Conservation (phyloP, 2,329 filamentous ascomycete species). For the Helicocarpus griseus region DNA sequence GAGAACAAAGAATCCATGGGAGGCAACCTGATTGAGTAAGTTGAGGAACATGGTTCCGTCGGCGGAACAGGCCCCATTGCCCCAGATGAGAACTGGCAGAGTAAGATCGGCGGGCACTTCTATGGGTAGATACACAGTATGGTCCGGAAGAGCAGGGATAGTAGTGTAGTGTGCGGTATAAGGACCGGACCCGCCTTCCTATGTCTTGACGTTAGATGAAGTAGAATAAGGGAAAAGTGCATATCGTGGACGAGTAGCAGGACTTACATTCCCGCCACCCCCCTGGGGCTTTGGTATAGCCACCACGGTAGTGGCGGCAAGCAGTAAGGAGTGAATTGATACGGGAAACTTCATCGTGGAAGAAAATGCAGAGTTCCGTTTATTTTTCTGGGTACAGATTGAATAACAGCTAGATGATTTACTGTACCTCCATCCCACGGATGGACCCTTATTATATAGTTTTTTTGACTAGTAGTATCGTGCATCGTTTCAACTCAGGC, state of each 20-base stretch:
- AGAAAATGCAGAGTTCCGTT: too few relatives aligned
- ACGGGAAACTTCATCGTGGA: background rate
- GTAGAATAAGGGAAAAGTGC: background rate
- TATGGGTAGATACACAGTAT: background rate
- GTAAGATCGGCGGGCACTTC: background rate
- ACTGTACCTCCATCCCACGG: too few relatives aligned
- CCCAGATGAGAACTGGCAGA: slow-evolving; percentile 12
- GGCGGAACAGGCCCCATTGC: slow-evolving; percentile 17
- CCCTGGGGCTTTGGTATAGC: background rate
- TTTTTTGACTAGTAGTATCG: too few relatives aligned
- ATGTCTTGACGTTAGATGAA: background rate
- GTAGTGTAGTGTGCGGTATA: background rate
- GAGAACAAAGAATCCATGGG: slow-evolving; percentile 14
- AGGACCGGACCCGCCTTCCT: background rate
- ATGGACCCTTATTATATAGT: too few relatives aligned
- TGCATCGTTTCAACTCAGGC: too few relatives aligned
- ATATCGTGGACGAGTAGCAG: too few relatives aligned
- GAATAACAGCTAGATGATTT: too few relatives aligned
- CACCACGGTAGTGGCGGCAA: background rate
- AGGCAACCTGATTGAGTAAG: slow-evolving; percentile 17
- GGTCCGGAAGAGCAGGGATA: background rate
- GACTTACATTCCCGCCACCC: too few relatives aligned
- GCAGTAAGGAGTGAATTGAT: too few relatives aligned
- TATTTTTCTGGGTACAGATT: too few relatives aligned
- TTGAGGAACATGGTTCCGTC: slow-evolving; percentile 13